Evolutionary conservation across 2,329 filamentous ascomycete genomes (phyloP), one percentile per base, ranked within the genome.

Genomic region (Rosellinia necatrix): DNA sequence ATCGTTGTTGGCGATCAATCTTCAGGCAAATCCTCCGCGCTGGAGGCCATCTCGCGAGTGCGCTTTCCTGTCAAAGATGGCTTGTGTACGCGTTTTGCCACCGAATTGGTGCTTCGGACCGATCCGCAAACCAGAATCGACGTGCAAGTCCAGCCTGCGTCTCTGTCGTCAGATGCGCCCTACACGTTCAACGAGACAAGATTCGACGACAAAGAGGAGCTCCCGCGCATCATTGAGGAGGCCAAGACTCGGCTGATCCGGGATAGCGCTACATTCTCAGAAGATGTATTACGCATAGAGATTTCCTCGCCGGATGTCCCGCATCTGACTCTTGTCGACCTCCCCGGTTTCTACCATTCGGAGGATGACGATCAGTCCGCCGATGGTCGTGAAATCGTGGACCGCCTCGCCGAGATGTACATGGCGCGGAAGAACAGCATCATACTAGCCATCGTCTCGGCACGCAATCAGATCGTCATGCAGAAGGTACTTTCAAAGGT

Each of bases 11-110:
- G 85, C 4, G 80, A 85, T 50, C 82, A 85, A 53, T 84, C 80
- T 0, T 79, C 80, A 1, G 85, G 84, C 2, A 88, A 88, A 65
- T 84, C 80, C n/a, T 87, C 83, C 0, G 82, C 87, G 0, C 76
- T 88, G 0, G 82, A 88, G 60, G 85, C 85, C 0, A 82, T 89
- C 42, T 83, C 84, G 0, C 77, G 80, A 8, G 79, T 89, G 1
- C 77, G 77, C 0, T 87, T 88, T 42, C 81, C 83, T 0, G 72
- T 78, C 9, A 81, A 84, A 4, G 78, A 79, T 12, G 78, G 73
- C 21, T 53, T 83, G 0, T 87, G 83, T 64, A 88, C 85, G 0
- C 75, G 81, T 0, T 87, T 87, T 56, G 79, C 84, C 0, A 87
- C 83, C 0, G 82, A 88, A 63, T 69, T 87, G 3, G 76, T 83